These are phyloP conservation scores for Baeospora myosura DNA, from an alignment of 1,284 basidiomycete species.

Conservation along the genomic window DNA sequence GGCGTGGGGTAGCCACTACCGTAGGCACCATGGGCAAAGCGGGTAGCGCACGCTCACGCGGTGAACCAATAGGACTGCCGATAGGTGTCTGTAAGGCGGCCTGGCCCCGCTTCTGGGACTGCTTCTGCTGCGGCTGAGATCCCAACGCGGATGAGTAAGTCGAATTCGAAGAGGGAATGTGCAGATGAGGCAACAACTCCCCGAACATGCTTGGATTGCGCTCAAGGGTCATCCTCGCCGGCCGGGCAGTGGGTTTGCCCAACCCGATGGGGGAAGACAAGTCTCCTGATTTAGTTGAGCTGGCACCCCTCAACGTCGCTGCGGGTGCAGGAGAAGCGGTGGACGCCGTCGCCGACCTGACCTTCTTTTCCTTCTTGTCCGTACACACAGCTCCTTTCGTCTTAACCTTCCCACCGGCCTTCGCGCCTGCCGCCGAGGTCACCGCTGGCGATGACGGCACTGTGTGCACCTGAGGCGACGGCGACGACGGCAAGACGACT, in stretches of 20 bases:
- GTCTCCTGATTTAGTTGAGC: too few relatives aligned
- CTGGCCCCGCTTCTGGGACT: too few relatives aligned
- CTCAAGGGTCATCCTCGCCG: conserved; percentile 35
- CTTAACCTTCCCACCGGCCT: conserved; percentile 12
- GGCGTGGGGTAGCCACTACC: conserved; percentile 15
- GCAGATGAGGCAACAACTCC: conserved; percentile 34
- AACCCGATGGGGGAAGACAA: conserved; percentile 1
- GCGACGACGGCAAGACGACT: conserved; percentile 21
- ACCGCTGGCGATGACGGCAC: neutral
- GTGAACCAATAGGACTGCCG: neutral
- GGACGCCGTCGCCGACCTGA: neutral
- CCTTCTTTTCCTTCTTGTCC: conserved; percentile 3
- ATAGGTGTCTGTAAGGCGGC: too few relatives aligned
- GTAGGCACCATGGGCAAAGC: neutral
- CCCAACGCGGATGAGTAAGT: too few relatives aligned
- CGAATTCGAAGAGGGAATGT: conserved; percentile 9
- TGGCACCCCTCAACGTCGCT: too few relatives aligned
- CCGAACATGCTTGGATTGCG: conserved; percentile 58
- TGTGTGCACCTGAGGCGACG: conserved; percentile 18
- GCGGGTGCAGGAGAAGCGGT: neutral
- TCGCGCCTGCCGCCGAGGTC: conserved; percentile 5
- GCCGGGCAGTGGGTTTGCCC: conserved; percentile 13
- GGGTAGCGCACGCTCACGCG: too few relatives aligned
- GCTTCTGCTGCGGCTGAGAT: too few relatives aligned
- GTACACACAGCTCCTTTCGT: conserved; percentile 6